These are phyloP conservation scores for Amauroascus verrucosus DNA, from an alignment of 2,329 filamentous ascomycete species.

Conservation along the genomic window DNA sequence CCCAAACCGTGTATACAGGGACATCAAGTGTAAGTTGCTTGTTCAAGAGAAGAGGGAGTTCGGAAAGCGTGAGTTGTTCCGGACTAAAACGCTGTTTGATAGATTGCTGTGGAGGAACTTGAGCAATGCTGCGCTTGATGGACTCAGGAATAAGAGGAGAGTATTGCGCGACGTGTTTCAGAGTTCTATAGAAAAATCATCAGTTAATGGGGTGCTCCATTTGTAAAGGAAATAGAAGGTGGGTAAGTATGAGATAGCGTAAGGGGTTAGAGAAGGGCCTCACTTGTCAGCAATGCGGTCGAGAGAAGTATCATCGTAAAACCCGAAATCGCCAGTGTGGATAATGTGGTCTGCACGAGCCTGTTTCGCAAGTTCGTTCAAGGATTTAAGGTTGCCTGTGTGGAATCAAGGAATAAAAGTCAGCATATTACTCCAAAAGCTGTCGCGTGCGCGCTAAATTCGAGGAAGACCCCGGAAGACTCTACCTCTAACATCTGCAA, in stretches of 20 bases:
- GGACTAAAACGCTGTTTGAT: constrained; percentile 79
- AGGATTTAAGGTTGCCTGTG: constrained; percentile 80
- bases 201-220: neutral
- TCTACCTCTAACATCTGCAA: constrained; percentile 44
- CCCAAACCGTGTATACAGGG: constrained; percentile 97
- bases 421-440: neutral
- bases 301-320: constrained; percentile 92
- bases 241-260: neutral
- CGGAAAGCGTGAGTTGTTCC: constrained; percentile 78
- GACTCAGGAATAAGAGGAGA: constrained; percentile 82
- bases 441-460: neutral
- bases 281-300: constrained; percentile 98
- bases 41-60: constrained; percentile 78
- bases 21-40: constrained; percentile 86
- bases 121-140: constrained; percentile 56
- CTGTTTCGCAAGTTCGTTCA: constrained; percentile 92
- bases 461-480: neutral
- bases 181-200: constrained; percentile 51
- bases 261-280: constrained; percentile 28
- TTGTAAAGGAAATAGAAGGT: neutral
- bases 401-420: neutral
- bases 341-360: constrained; percentile 95
- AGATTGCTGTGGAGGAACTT: constrained; percentile 52
- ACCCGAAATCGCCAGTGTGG: constrained; percentile 97
- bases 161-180: constrained; percentile 98